Evolutionary conservation across 768 basidiomycete genomes (phyloP).

Genomic region (Tulasnella sp.): DNA sequence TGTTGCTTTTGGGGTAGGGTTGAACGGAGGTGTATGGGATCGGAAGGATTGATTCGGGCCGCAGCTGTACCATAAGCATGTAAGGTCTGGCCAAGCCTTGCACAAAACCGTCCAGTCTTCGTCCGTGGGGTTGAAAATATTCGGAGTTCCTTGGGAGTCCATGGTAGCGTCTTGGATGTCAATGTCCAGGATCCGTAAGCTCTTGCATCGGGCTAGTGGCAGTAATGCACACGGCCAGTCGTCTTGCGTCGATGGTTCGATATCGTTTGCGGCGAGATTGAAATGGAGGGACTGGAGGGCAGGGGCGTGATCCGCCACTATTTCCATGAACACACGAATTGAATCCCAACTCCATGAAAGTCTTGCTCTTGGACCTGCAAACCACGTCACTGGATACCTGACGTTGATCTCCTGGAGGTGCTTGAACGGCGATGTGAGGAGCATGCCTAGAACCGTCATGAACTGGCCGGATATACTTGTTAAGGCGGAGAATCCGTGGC

Average conservation of each 20-base stretch:
- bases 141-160: background rate
- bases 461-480: background rate
- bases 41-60: background rate
- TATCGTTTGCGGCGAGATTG: background rate
- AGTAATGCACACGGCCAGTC: background rate
- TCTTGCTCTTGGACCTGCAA: background rate
- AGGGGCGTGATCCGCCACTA: background rate
- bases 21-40: background rate
- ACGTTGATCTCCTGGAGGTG: background rate
- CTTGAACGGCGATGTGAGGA: background rate
- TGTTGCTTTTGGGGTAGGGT: background rate
- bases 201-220: background rate
- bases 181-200: background rate
- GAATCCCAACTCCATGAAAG: background rate
- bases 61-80: background rate
- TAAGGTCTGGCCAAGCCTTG: background rate
- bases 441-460: background rate
- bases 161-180: background rate
- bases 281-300: background rate
- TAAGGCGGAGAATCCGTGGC: background rate
- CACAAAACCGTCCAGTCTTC: background rate
- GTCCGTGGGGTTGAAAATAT: background rate
- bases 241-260: background rate
- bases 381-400: background rate
- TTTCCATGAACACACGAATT: background rate